These are phyloP conservation scores for Pseudogymnoascus sp. DNA, from an alignment of 2,329 filamentous ascomycete species.

Conservation along the genomic window DNA sequence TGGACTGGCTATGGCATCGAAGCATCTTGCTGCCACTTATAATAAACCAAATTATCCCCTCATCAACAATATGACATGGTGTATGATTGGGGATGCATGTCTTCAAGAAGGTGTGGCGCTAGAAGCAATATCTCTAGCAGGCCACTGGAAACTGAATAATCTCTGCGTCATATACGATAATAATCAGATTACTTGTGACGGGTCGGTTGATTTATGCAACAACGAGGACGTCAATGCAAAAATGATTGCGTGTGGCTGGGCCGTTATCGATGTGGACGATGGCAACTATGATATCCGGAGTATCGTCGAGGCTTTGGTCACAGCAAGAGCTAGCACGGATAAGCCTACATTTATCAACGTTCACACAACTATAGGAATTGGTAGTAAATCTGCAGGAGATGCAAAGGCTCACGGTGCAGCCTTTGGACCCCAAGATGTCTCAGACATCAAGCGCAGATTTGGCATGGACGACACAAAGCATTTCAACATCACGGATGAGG, in stretches of 20 bases:
- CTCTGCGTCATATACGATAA: slow-evolving; percentile 44
- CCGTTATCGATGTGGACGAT: slow-evolving; percentile 39
- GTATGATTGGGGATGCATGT: slow-evolving; percentile 43
- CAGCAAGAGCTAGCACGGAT: slow-evolving; percentile 30
- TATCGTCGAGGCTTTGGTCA: slow-evolving; percentile 35
- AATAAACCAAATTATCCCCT: slow-evolving; percentile 37
- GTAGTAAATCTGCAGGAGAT: slow-evolving; percentile 24
- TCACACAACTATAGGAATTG: slow-evolving; percentile 40
- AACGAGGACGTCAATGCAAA: slow-evolving; percentile 42
- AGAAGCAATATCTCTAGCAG: slow-evolving; percentile 41
- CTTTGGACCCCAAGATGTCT: slow-evolving; percentile 15
- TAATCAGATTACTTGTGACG: slow-evolving; percentile 43
- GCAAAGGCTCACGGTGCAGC: slow-evolving; percentile 25
- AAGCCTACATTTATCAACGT: slow-evolving; percentile 46
- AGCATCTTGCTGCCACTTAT: slow-evolving; percentile 38
- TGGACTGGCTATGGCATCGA: slow-evolving; percentile 39
- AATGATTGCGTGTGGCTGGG: slow-evolving; percentile 40
- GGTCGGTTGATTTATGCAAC: slow-evolving; percentile 37
- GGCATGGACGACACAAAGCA: slow-evolving; percentile 33
- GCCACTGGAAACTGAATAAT: slow-evolving; percentile 40
- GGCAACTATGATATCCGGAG: slow-evolving; percentile 36
- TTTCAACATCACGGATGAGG: slow-evolving; percentile 34
- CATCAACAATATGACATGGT: slow-evolving; percentile 39
- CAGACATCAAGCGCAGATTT: slow-evolving; percentile 30
- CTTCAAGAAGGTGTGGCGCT: slow-evolving; percentile 41